Evolutionary conservation across 2,329 filamentous ascomycete species (phyloP), one percentile per base, ranked within the genome.

Genomic region (Emmonsia crescens): DNA sequence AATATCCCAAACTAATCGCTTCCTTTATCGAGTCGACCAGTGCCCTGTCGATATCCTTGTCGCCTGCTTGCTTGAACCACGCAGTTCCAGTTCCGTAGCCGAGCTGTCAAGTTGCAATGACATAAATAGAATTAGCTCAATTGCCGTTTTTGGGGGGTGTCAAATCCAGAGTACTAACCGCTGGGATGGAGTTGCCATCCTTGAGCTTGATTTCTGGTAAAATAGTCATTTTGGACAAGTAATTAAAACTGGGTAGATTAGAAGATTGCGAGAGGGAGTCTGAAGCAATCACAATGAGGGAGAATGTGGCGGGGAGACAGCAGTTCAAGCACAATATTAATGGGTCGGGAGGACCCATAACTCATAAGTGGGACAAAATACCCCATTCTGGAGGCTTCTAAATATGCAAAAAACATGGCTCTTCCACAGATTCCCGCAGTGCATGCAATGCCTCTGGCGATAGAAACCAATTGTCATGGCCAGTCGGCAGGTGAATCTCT

Each of bases 41-140:
- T 8, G 75, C 75, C 52, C 81, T 78, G 66, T 87, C 82, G 60
- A 83, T 75, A 55, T 76, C 64, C 12, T 68, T 75, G 54, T 75
- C 77, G 9, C 78, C 76, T 1, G 76, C 74, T 1, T 65, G 72
- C 71, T 88, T 88, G 71, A 77, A 86, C 84, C 83, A 87, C 1
- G 83, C 82, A 0, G 85, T 87, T 36, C 85, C 85, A 0, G 81
- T 82, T 31, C 85, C 84, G 72, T 83, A 87, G 27, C 77, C 84
- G 21, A 87, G 72, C 82, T 84, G 57, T 57, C 16, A 27, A 61
- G 48, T 48, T 8, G 19, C 9, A 48, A 24, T 48, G 44, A 24
- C 12, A 14, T 6, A 40, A 16, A 16, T 29, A 4, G 38, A 54
- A 29, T 60, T 61, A 61, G 51, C 27, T 16, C 27, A 57, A 27